These are phyloP conservation scores for Panus rudis DNA, from an alignment of 768 basidiomycete species.

Conservation along the genomic window DNA sequence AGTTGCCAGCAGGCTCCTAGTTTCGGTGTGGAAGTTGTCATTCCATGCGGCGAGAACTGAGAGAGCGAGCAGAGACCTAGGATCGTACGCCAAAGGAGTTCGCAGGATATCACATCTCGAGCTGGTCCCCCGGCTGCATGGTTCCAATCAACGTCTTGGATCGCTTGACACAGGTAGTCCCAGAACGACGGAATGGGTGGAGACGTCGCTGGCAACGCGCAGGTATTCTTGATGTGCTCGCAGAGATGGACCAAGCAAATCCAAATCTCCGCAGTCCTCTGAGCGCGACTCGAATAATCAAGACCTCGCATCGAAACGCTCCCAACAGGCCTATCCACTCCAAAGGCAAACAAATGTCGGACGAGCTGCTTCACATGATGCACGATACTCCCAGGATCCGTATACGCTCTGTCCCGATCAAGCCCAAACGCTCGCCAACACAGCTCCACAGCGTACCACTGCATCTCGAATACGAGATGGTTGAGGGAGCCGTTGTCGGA, in stretches of 20 bases:
- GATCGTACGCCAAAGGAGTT: conserved; percentile 64
- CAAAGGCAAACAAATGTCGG: conserved; percentile 44
- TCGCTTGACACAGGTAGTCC: not conserved
- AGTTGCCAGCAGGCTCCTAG: conserved; percentile 63
- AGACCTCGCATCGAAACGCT: conserved; percentile 29
- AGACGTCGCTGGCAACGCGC: not conserved
- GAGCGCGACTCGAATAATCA: conserved; percentile 29
- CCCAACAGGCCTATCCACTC: conserved; percentile 39
- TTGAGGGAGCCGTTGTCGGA: conserved; percentile 26
- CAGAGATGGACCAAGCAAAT: conserved; percentile 58
- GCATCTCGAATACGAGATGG: conserved; percentile 34
- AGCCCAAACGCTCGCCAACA: too few relatives aligned
- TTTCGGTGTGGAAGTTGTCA: conserved; percentile 29
- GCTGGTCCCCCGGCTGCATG: conserved; percentile 1
- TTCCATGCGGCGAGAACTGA: conserved; percentile 63
- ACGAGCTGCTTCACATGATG: conserved; percentile 35
- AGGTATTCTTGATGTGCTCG: not conserved
- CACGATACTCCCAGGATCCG: conserved; percentile 16
- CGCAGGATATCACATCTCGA: conserved; percentile 43
- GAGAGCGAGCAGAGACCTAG: conserved; percentile 69
- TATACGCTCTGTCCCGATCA: too few relatives aligned
- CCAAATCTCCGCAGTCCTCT: conserved; percentile 60
- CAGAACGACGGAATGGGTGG: conserved; percentile 3
- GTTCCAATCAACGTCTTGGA: not conserved
- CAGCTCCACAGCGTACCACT: conserved; percentile 63